Conservation (phyloP, 306 rosid species). For the Cucurbita moschata region DNA sequence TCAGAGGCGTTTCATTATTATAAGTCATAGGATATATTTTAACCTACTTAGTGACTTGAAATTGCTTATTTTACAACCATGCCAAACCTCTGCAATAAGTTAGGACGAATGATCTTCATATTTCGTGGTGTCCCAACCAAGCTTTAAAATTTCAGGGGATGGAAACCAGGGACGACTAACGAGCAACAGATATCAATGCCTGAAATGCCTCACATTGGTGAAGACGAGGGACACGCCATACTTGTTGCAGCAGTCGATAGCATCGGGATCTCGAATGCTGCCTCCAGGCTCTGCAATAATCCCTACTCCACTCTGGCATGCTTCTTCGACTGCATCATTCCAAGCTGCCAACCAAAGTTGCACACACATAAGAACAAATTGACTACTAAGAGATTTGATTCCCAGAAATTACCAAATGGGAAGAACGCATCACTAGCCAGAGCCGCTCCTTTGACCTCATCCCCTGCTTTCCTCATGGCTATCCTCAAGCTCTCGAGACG, state of each 20-base stretch:
- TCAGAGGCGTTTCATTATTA: not conserved
- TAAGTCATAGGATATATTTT: not conserved
- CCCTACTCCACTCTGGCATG: conserved; percentile 59
- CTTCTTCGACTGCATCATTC: conserved; percentile 96
- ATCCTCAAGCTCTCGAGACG: conserved; percentile 77
- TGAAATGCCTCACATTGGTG: conserved; percentile 76
- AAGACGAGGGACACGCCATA: conserved; percentile 77
- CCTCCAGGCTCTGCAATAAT: conserved; percentile 86
- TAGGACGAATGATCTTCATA: not conserved
- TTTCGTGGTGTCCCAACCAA: not conserved
- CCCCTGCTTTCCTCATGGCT: conserved; percentile 83
- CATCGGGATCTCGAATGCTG: conserved; percentile 74
- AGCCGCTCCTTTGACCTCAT: conserved; percentile 79
- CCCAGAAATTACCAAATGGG: conserved; percentile 56
- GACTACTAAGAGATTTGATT: too few species aligned
- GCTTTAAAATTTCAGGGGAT: not conserved
- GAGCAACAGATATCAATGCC: conserved; percentile 48
- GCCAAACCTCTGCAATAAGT: not conserved
- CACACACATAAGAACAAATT: not conserved
- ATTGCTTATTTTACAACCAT: not conserved
- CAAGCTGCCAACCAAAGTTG: conserved; percentile 42
- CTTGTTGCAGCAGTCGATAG: conserved; percentile 76
- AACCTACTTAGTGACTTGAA: not conserved
- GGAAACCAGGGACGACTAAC: not conserved
- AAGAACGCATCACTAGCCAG: conserved; percentile 96